A percentile compares a stretch with the other conserved stretches of the same genome.
Conservation (phyloP, 2,329 filamentous ascomycete genomes). For the Fusarium sambucinum region DNA sequence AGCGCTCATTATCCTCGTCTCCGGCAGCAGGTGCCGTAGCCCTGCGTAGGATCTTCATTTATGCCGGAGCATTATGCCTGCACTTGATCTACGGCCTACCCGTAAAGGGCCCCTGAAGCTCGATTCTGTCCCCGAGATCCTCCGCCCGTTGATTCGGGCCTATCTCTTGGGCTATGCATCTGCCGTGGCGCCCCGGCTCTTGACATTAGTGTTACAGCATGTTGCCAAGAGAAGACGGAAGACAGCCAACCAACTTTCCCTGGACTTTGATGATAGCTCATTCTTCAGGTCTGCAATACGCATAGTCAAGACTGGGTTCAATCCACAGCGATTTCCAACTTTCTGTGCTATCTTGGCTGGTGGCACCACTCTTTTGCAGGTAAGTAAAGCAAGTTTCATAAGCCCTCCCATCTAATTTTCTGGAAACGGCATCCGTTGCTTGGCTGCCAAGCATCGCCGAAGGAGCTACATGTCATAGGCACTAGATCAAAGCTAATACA, state of each 20-base stretch:
- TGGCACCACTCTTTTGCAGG: conserved; percentile 71
- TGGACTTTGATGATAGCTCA: conserved; percentile 47
- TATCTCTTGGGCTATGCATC: conserved; percentile 72
- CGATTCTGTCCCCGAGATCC: conserved; percentile 58
- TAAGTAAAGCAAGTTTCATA: conserved; percentile 48
- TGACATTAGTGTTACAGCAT: conserved; percentile 66
- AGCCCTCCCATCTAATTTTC: background rate
- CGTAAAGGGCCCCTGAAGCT: conserved; percentile 45
- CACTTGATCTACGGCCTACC: conserved; percentile 28
- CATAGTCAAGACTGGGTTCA: conserved; percentile 65
- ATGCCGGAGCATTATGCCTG: conserved; percentile 36
- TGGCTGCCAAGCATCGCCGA: background rate
- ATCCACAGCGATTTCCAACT: conserved; percentile 68
- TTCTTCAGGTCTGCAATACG: conserved; percentile 52
- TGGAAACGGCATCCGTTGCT: background rate
- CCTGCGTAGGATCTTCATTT: conserved; percentile 34
- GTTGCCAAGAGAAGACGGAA: conserved; percentile 55
- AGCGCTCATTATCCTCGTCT: conserved; percentile 20
- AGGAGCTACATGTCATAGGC: conserved; percentile 1
- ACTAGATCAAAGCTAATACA: conserved; percentile 28
- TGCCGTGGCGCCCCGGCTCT: conserved; percentile 66
- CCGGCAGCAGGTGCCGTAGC: conserved; percentile 44
- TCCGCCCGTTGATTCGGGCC: conserved; percentile 69
- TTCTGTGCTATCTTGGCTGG: conserved; percentile 73
- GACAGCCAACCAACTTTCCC: conserved; percentile 40